Percentiles rank a stretch among this genome's conserved stretches.
Conservation (phyloP, 2,329 filamentous ascomycete species). For the Lasiodiplodia theobromae region DNA sequence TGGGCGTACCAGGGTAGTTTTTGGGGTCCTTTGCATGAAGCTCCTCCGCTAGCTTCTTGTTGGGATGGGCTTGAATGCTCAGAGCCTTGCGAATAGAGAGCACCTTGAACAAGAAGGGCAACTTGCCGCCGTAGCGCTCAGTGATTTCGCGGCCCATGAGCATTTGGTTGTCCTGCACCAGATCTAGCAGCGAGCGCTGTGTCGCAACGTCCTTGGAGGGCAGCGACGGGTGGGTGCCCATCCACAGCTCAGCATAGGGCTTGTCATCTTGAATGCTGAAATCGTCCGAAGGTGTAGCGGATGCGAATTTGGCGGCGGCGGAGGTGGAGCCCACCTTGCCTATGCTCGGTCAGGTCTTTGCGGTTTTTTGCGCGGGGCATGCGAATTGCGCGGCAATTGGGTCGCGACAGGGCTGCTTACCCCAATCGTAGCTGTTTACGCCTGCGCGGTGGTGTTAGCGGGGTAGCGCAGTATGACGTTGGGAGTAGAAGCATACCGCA, state of each 20-base stretch:
- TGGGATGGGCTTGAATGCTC: constrained; percentile 95
- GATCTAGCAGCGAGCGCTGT: constrained; percentile 82
- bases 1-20: constrained; percentile 76
- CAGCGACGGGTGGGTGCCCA: constrained; percentile 97
- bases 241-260: constrained; percentile 98
- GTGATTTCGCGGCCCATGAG: constrained; percentile 78
- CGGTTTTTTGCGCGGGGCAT: background rate
- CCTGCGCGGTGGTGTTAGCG: constrained; percentile 60
- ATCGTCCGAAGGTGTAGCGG: constrained; percentile 77
- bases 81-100: constrained; percentile 94
- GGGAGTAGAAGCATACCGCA: constrained; percentile 60
- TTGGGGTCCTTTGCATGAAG: constrained; percentile 85
- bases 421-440: constrained; percentile 99
- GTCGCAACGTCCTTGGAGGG: constrained; percentile 89
- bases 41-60: constrained; percentile 91
- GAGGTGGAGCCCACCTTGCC: constrained; percentile 88
- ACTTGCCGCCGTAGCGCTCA: constrained; percentile 77
- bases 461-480: constrained; percentile 32
- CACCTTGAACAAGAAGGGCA: constrained; percentile 98
- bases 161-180: constrained; percentile 85
- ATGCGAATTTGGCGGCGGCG: constrained; percentile 86
- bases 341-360: constrained; percentile 44
- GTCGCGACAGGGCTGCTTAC: constrained; percentile 51
- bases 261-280: constrained; percentile 84
- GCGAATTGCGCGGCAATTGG: constrained; percentile 33